These are phyloP conservation scores for Neurospora sp. DNA, from an alignment of 495 filamentous ascomycete genomes.

Conservation along the genomic window DNA sequence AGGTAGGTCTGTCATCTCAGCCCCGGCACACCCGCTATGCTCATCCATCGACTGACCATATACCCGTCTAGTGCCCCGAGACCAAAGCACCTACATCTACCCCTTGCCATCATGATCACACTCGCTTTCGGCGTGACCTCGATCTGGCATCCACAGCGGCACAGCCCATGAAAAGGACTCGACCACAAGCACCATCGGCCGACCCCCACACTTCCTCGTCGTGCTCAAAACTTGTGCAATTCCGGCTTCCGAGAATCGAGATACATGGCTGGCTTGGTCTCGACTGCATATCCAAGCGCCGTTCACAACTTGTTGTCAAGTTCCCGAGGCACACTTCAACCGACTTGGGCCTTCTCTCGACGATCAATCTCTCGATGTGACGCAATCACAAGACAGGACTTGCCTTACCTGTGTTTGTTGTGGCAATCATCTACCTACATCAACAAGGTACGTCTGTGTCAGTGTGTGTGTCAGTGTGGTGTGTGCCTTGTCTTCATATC, in stretches of 20 bases:
- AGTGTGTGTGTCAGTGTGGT: neutral
- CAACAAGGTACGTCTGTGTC: neutral
- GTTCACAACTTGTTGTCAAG: neutral
- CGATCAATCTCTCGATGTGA: too few species aligned
- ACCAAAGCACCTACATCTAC: neutral
- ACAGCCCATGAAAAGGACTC: too few species aligned
- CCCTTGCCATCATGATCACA: neutral
- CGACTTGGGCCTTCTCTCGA: too few species aligned
- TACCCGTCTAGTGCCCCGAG: neutral
- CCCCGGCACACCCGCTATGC: neutral
- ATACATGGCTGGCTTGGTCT: too few species aligned
- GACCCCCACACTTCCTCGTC: too few species aligned
- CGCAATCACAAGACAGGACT: too few species aligned
- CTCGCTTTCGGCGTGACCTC: neutral
- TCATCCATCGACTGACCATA: neutral
- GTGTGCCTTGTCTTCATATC: neutral
- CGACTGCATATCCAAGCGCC: neutral
- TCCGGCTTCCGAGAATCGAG: too few species aligned
- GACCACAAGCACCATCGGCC: too few species aligned
- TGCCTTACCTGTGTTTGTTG: too few species aligned
- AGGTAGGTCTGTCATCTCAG: neutral
- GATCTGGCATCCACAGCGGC: too few species aligned
- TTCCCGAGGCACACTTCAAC: neutral
- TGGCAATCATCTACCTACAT: neutral
- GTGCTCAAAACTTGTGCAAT: too few species aligned